phyloP scores from a whole-genome alignment of 306 rosid genomes.

The Pyrus bretschneideri region DNA sequence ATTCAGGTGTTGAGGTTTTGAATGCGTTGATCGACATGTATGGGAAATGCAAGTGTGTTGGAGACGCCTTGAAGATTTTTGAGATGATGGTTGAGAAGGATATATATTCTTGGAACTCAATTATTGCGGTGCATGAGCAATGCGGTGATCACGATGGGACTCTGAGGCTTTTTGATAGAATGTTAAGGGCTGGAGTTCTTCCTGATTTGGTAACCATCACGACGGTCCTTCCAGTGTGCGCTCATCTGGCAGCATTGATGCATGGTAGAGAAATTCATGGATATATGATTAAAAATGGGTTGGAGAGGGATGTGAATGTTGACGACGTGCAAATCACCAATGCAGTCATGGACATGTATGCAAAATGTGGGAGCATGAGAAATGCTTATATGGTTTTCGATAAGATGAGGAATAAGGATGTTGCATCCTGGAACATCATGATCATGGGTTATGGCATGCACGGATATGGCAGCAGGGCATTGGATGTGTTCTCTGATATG shows the following conservation, averaged over 20 bases:
- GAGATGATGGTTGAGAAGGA: slow-evolving; percentile 67
- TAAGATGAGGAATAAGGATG: slow-evolving; percentile 49
- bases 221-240: slow-evolving; percentile 59
- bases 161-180: slow-evolving; percentile 53
- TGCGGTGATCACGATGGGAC: slow-evolving; percentile 49
- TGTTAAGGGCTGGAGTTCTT: slow-evolving; percentile 42
- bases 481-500: slow-evolving; percentile 48
- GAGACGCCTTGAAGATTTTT: slow-evolving; percentile 52
- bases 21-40: slow-evolving; percentile 78
- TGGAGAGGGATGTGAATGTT: slow-evolving; percentile 28
- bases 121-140: slow-evolving; percentile 56
- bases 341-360: slow-evolving; percentile 82
- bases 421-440: slow-evolving; percentile 91
- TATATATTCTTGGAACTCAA: slow-evolving; percentile 79
- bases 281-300: slow-evolving; percentile 50
- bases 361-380: slow-evolving; percentile 78
- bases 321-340: slow-evolving; percentile 45
- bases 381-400: slow-evolving; percentile 53
- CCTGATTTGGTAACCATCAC: slow-evolving; percentile 79
- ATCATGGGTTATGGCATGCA: slow-evolving; percentile 77
- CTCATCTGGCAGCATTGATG: slow-evolving; percentile 69
- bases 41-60: slow-evolving; percentile 64
- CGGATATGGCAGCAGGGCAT: slow-evolving; percentile 54
- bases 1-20: slow-evolving; percentile 47
- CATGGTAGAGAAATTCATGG: slow-evolving; percentile 78